A percentile compares a stretch with the other conserved stretches of the same genome.
phyloP scores from a whole-genome alignment of 2,329 filamentous ascomycete genomes.

The Ceratocystis alfenasii region DNA sequence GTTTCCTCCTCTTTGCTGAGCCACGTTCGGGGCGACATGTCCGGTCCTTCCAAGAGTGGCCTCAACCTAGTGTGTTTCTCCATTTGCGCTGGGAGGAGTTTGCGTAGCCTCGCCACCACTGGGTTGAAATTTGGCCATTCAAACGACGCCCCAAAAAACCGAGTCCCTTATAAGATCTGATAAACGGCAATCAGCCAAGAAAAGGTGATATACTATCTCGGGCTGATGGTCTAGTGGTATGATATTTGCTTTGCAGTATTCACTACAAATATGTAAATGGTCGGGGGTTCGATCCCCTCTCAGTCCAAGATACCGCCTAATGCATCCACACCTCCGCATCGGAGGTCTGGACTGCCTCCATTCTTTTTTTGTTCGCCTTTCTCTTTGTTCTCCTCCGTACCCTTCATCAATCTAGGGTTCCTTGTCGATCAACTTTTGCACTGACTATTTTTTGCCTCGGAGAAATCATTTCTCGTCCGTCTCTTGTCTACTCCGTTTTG shows the following conservation, averaged over 20 bases:
- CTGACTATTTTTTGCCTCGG: too few species aligned
- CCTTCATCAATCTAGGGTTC: background rate
- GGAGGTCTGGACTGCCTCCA: background rate
- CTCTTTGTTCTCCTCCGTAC: background rate
- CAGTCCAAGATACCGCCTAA: constrained; percentile 16
- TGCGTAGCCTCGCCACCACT: too few species aligned
- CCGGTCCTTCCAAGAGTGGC: too few species aligned
- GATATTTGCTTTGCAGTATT: constrained; percentile 23
- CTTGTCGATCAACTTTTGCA: too few species aligned
- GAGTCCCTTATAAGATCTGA: background rate
- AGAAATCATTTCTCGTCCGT: too few species aligned
- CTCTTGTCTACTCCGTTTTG: background rate
- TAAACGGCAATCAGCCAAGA: background rate
- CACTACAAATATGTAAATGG: constrained; percentile 23
- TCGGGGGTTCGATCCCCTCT: constrained; percentile 24
- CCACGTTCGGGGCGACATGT: too few species aligned
- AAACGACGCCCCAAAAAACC: too few species aligned
- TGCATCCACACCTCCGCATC: too few species aligned
- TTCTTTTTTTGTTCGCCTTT: background rate
- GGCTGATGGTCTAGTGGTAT: constrained; percentile 23
- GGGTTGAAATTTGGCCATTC: too few species aligned
- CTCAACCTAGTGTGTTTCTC: too few species aligned
- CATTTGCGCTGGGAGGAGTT: too few species aligned
- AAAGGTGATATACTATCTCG: constrained; percentile 6
- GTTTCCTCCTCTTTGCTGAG: too few species aligned